phyloP scores from a whole-genome alignment of 2,329 filamentous ascomycete species.

The Colletotrichum gigasporum region DNA sequence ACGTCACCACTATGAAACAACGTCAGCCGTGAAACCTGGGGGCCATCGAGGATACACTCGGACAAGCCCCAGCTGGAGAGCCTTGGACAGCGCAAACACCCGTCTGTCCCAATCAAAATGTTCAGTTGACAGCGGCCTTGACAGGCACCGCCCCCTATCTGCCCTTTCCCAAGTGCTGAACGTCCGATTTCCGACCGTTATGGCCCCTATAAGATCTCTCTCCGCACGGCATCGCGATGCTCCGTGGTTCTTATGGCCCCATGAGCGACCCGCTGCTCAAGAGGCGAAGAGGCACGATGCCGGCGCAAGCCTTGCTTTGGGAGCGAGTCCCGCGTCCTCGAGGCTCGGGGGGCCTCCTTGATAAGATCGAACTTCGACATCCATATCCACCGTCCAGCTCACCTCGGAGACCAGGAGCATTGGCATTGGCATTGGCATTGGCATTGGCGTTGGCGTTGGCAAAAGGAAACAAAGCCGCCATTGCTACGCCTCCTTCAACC shows the following conservation, averaged over 20 bases:
- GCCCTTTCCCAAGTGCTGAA: not conserved
- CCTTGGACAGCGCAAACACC: no score
- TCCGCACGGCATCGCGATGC: not conserved
- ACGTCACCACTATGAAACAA: slow-evolving; percentile 23
- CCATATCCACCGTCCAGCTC: no score
- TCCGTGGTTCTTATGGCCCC: not conserved
- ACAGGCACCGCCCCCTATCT: not conserved
- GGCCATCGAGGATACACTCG: not conserved
- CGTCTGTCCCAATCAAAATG: not conserved
- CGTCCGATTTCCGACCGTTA: not conserved
- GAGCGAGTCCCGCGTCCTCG: not conserved
- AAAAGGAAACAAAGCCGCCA: not conserved
- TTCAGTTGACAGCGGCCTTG: not conserved
- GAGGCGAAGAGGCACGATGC: no score
- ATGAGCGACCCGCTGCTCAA: not conserved
- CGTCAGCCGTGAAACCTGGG: slow-evolving; percentile 5
- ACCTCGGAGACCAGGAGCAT: no score
- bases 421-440: no score
- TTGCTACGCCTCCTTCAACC: not conserved
- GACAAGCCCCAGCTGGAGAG: not conserved
- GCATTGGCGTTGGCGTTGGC: no score
- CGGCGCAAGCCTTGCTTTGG: not conserved
- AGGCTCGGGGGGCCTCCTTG: not conserved
- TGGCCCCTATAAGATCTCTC: not conserved
- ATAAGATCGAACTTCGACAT: not conserved